Conservation (phyloP, 208 protist genomes). For the Leishmania gerbilli region DNA sequence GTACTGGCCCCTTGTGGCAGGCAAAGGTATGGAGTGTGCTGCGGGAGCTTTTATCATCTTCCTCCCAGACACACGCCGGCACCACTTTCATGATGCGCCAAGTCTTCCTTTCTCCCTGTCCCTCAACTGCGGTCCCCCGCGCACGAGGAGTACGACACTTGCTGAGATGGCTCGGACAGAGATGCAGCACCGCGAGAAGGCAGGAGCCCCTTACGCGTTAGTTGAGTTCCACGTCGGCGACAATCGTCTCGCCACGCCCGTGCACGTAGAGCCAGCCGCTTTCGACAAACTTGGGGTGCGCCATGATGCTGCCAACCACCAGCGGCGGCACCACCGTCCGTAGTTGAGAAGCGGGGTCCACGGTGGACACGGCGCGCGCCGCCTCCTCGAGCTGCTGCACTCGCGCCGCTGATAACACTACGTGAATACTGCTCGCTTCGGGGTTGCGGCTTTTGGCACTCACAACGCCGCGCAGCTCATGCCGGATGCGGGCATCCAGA, state of each 20-base stretch:
- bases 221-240: constrained; percentile 2
- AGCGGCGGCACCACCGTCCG: neutral
- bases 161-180: neutral
- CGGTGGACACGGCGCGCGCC: constrained; percentile 1
- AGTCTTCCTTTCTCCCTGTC: too few relatives aligned
- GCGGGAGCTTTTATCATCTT: neutral
- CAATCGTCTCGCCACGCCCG: constrained; percentile 26
- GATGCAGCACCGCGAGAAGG: neutral
- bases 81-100: neutral
- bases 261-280: constrained; percentile 33
- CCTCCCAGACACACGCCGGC: neutral
- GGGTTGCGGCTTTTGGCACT: constrained; percentile 3
- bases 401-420: constrained; percentile 11
- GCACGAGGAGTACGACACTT: neutral
- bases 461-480: constrained; percentile 40
- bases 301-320: constrained; percentile 9
- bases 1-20: neutral
- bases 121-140: too few relatives aligned
- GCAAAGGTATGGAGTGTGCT: neutral
- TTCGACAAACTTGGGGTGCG: constrained; percentile 8
- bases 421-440: constrained; percentile 4
- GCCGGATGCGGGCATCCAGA: constrained; percentile 42
- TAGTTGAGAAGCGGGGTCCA: neutral
- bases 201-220: neutral
- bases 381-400: constrained; percentile 18